A percentile compares a stretch with the other conserved stretches of the same genome.
Evolutionary conservation across 805 yeast species (phyloP).

Genomic region (Pichia exigua): DNA sequence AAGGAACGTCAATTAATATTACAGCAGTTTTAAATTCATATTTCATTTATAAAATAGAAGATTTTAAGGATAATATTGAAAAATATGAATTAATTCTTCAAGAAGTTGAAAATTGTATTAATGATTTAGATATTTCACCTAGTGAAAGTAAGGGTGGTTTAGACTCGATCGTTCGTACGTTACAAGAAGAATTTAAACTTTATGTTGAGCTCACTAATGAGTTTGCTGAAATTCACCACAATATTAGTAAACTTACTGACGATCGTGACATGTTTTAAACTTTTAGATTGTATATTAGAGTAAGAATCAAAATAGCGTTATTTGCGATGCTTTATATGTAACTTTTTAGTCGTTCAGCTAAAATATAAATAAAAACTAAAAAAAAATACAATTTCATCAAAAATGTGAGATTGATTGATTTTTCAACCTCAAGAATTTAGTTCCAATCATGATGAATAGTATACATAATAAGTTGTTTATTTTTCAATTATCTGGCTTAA

Average conservation of each 20-base stretch:
- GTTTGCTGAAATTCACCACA: conserved; percentile 62
- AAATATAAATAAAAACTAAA: too few species aligned
- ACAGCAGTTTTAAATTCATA: conserved; percentile 44
- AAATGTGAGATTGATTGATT: not conserved
- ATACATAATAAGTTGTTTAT: not conserved
- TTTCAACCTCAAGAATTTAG: not conserved
- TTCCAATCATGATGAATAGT: too few species aligned
- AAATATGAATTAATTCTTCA: conserved; percentile 39
- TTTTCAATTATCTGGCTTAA: too few species aligned
- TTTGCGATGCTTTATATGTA: not conserved
- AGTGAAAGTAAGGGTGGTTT: conserved; percentile 30
- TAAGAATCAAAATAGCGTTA: not conserved
- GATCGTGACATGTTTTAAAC: conserved; percentile 12
- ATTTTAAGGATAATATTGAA: conserved; percentile 38
- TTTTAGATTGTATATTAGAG: not conserved
- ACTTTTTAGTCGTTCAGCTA: too few species aligned
- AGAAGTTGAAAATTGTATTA: conserved; percentile 56
- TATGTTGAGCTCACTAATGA: conserved; percentile 72
- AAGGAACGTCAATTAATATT: conserved; percentile 36
- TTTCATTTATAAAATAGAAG: conserved; percentile 39
- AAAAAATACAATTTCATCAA: not conserved
- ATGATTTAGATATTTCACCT: conserved; percentile 40
- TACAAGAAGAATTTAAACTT: conserved; percentile 58
- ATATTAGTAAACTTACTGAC: conserved; percentile 29
- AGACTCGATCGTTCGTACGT: conserved; percentile 49